Base-by-base conservation (phyloP, 2,329 filamentous ascomycete genomes). In the Lithohypha guttulata region DNA sequence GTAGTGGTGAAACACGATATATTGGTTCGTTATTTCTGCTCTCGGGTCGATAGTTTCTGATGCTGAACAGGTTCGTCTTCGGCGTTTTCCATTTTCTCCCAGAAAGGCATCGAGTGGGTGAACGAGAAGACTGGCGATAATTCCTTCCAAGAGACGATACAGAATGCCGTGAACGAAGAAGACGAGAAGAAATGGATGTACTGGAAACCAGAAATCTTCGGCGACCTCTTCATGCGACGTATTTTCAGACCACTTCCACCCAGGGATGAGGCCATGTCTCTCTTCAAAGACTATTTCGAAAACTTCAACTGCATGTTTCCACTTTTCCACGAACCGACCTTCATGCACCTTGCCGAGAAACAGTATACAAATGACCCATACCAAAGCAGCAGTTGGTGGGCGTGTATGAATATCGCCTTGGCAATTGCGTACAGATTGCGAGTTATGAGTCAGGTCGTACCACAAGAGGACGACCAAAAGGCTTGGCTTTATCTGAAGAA, bases 221-320 rank as follows among this genome's bases (percentile, higher is more conserved):
- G 81, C 34, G 89, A 96, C 57, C 75, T 98, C 14, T 96, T 96
- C 63, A 77, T 79, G 38, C 78, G 87, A 25, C 79, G 80, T 11
- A 73, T 94, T 19, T 95, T 89, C 68, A 81, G 81, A 44, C 80
- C 78, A 11, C 62, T 96, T 21, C 91, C 91, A 2, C 70, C 83
- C 1, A 93, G 93, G 59, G 70, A 78, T n/a, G 87, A 95, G 62
- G 84, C 86, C 1, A 60, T 93, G 45, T 93, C 85, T 1, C 66
- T 96, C 25, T 75, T 95, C 44, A 85, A 82, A 59, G 91, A 98
- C 59, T 98, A 81, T 55, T 98, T 98, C 51, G 84, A 93, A 55
- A 95, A 95, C 62, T 96, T 98, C 71, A 98, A 98, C 66, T 91
- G 85, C 75, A 89, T 96, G 75, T 94, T 96, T 56, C 91, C 91